A percentile compares a stretch with the other conserved stretches of the same genome.
Evolutionary conservation across 2,329 filamentous ascomycete species (phyloP).

Genomic region (Mycocentrospora acerina): DNA sequence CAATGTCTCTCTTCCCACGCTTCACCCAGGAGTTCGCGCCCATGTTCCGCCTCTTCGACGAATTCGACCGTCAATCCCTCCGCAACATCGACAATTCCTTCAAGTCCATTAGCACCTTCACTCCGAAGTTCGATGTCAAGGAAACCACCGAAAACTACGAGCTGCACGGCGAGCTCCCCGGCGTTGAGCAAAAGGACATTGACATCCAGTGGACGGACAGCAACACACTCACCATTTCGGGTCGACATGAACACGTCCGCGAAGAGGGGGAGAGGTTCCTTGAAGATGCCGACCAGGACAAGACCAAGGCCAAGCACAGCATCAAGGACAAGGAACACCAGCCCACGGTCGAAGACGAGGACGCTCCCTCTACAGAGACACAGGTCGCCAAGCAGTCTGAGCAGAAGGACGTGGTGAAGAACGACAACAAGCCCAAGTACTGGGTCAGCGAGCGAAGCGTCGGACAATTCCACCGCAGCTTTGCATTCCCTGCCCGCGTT

Average conservation of each 20-base stretch:
- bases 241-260: conserved; percentile 66
- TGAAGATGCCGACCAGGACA: conserved; percentile 45
- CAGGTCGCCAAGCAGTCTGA: conserved; percentile 33
- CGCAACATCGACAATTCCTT: conserved; percentile 27
- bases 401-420: conserved; percentile 44
- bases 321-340: conserved; percentile 24
- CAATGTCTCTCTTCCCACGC: conserved; percentile 47
- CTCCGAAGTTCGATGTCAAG: conserved; percentile 76
- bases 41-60: conserved; percentile 52
- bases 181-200: conserved; percentile 72
- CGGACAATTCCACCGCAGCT: conserved; percentile 61
- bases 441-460: conserved; percentile 66
- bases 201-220: conserved; percentile 77
- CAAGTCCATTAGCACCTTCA: conserved; percentile 58
- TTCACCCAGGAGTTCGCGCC: conserved; percentile 45
- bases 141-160: conserved; percentile 70
- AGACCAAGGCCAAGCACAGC: conserved; percentile 20
- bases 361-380: conserved; percentile 15
- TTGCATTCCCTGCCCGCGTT: conserved; percentile 59
- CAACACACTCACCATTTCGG: conserved; percentile 71
- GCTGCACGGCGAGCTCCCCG: conserved; percentile 78
- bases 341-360: conserved; percentile 68
- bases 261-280: conserved; percentile 56
- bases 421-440: conserved; percentile 61
- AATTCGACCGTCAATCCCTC: conserved; percentile 45